These are phyloP conservation scores for Silene coronaria DNA, from an alignment of 179 eudicot genomes.

Conservation along the genomic window DNA sequence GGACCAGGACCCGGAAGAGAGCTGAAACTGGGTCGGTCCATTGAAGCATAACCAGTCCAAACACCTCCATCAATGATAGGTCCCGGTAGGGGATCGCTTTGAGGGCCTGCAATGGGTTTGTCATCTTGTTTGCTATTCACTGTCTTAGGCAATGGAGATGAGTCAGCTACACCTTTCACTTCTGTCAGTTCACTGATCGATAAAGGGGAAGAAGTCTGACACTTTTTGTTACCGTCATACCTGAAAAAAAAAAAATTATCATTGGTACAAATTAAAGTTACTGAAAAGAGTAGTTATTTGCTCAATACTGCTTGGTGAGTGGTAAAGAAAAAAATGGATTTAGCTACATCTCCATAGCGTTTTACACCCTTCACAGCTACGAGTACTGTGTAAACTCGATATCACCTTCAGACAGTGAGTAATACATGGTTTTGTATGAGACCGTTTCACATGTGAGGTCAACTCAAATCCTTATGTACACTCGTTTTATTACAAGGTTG, in stretches of 20 bases:
- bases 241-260: slow-evolving; percentile 20
- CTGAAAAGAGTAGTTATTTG: neutral
- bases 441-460: too few relatives aligned
- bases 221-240: slow-evolving; percentile 34
- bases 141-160: slow-evolving; percentile 15
- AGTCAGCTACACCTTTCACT: slow-evolving; percentile 16
- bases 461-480: too few relatives aligned
- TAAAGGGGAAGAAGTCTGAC: slow-evolving; percentile 20
- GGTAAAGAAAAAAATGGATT: too few relatives aligned
- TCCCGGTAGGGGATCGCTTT: slow-evolving; percentile 23
- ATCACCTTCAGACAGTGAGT: neutral
- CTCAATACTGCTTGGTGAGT: too few relatives aligned
- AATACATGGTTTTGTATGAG: too few relatives aligned
- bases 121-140: slow-evolving; percentile 7
- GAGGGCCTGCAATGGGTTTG: slow-evolving; percentile 24
- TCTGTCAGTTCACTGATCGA: slow-evolving; percentile 18
- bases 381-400: neutral
- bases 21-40: slow-evolving; percentile 22
- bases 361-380: neutral
- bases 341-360: neutral
- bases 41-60: slow-evolving; percentile 22
- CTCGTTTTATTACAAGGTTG: too few relatives aligned
- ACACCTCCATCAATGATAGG: slow-evolving; percentile 14
- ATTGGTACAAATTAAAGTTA: neutral
- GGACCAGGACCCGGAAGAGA: slow-evolving; percentile 18